phyloP scores from a whole-genome alignment of 768 basidiomycete genomes.

The Serendipita sp. region DNA sequence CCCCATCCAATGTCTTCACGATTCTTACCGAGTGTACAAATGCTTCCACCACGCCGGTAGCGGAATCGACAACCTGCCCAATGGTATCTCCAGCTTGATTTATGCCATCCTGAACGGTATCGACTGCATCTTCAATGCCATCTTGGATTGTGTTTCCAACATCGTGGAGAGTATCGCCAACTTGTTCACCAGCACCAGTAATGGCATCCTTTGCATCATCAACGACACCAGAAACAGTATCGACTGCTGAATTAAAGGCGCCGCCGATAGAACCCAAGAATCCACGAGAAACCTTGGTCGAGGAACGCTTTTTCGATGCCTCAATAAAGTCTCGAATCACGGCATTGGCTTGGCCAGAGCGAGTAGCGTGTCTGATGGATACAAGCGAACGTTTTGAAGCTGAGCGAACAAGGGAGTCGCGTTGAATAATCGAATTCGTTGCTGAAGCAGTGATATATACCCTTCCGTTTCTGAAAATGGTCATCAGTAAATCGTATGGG shows the following conservation, averaged over 20 bases:
- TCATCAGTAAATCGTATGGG: not conserved
- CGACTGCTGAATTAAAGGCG: not conserved
- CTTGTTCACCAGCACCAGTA: not conserved
- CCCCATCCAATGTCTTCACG: not conserved
- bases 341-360: not conserved
- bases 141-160: not conserved
- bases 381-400: not conserved
- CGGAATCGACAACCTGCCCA: not conserved
- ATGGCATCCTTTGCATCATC: not conserved
- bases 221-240: not conserved
- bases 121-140: not conserved
- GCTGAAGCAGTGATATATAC: slow-evolving; percentile 1
- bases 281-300: not conserved
- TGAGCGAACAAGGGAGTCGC: not conserved
- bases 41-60: not conserved
- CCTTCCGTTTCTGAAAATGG: not conserved
- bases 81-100: not conserved
- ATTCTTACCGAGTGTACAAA: not conserved
- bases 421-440: not conserved
- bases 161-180: not conserved
- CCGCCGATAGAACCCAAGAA: not conserved
- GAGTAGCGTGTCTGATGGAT: not conserved
- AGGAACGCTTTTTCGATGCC: not conserved
- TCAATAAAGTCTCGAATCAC: not conserved
- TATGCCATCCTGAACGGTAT: not conserved